These are phyloP conservation scores for Macrophomina phaseolina DNA, from an alignment of 2,329 filamentous ascomycete genomes.

Conservation along the genomic window DNA sequence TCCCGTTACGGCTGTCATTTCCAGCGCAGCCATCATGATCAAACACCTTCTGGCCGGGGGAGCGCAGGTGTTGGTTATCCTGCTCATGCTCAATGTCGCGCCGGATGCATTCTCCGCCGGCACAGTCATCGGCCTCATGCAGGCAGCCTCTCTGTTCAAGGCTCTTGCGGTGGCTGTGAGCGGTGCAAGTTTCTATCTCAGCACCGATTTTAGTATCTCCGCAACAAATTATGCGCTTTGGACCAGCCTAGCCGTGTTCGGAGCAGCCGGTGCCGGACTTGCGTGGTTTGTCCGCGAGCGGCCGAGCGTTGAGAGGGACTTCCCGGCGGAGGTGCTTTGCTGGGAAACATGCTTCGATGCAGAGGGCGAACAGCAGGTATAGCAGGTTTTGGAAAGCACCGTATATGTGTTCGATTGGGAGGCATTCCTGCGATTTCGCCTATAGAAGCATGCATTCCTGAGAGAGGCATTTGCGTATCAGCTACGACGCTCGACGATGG, in stretches of 20 bases:
- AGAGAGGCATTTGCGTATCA: constrained; percentile 6
- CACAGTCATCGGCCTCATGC: constrained; percentile 56
- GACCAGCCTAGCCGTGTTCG: constrained; percentile 49
- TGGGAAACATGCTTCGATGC: constrained; percentile 56
- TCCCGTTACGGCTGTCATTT: constrained; percentile 44
- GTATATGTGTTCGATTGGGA: not conserved
- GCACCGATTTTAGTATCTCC: constrained; percentile 50
- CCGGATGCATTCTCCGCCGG: constrained; percentile 55
- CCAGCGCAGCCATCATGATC: constrained; percentile 47
- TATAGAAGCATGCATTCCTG: constrained; percentile 10
- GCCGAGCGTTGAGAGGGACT: constrained; percentile 53
- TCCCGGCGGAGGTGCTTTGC: constrained; percentile 48
- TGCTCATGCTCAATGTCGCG: constrained; percentile 55
- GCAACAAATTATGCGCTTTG: constrained; percentile 53
- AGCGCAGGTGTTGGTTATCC: constrained; percentile 50
- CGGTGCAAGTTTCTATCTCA: constrained; percentile 53
- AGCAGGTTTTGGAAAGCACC: not conserved
- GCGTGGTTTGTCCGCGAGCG: constrained; percentile 53
- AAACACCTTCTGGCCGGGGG: constrained; percentile 51
- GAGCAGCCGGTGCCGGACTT: constrained; percentile 48
- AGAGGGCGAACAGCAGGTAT: constrained; percentile 33
- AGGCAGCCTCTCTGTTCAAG: constrained; percentile 53
- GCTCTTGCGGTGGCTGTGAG: constrained; percentile 54
- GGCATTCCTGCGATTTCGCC: constrained; percentile 12
- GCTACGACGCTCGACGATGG: constrained; percentile 20